Conservation (phyloP, 2,329 filamentous ascomycete species). For the Capronia americana region DNA sequence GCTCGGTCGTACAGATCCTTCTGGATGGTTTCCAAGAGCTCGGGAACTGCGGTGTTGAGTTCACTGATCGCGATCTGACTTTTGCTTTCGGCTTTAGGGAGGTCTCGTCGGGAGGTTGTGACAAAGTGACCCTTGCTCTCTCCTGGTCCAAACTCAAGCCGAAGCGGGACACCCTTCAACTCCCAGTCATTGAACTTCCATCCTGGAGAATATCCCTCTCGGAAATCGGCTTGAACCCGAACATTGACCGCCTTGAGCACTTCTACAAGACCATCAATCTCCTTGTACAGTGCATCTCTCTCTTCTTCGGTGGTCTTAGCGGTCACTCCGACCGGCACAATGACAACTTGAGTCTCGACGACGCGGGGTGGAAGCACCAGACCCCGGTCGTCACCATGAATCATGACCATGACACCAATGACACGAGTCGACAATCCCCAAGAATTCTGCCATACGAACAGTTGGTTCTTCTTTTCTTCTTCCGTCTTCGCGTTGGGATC, state of each 20-base stretch:
- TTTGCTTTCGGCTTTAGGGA: constrained; percentile 59
- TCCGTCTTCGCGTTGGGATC: constrained; percentile 75
- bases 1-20: constrained; percentile 79
- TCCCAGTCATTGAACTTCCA: constrained; percentile 99
- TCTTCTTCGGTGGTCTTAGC: constrained; percentile 85
- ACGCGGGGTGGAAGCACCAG: constrained; percentile 91
- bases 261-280: constrained; percentile 73
- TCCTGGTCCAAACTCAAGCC: constrained; percentile 94
- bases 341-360: constrained; percentile 80
- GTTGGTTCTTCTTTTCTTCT: constrained; percentile 71
- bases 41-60: constrained; percentile 74
- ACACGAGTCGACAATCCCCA: constrained; percentile 98
- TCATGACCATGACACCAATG: constrained; percentile 99
- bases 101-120: constrained; percentile 85
- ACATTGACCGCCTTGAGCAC: constrained; percentile 75
- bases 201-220: constrained; percentile 89
- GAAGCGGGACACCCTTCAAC: constrained; percentile 90
- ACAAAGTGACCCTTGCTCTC: constrained; percentile 86
- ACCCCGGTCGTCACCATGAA: constrained; percentile 94
- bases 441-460: constrained; percentile 97
- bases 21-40: constrained; percentile 89
- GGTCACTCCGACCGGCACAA: constrained; percentile 92
- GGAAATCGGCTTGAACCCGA: constrained; percentile 79
- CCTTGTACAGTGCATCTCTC: constrained; percentile 74
- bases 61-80: constrained; percentile 78